phyloP scores from a whole-genome alignment of 2,329 filamentous ascomycete genomes.

The Fusarium phyllophilum region DNA sequence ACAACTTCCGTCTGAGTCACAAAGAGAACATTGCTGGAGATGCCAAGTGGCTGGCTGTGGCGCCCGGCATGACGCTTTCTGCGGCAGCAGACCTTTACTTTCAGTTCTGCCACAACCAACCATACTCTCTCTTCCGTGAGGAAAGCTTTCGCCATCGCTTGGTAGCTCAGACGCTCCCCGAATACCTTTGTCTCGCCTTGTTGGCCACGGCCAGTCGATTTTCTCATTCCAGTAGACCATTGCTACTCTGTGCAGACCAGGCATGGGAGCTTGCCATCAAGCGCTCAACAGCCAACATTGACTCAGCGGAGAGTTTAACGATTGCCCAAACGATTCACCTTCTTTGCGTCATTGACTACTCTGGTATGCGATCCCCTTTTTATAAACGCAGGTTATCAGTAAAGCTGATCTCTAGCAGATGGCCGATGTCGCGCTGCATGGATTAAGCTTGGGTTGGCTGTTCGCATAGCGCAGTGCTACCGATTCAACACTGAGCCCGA shows the following conservation, averaged over 20 bases:
- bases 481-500: background rate
- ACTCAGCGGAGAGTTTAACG: background rate
- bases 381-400: background rate
- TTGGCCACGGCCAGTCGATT: background rate
- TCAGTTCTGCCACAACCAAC: background rate
- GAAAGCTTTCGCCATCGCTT: background rate
- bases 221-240: background rate
- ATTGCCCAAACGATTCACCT: background rate
- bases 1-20: background rate
- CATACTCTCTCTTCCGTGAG: background rate
- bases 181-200: background rate
- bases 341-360: background rate
- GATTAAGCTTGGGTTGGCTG: background rate
- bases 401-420: background rate
- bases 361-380: background rate
- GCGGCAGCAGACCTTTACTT: background rate
- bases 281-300: background rate
- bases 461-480: background rate
- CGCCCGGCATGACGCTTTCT: background rate
- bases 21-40: background rate
- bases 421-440: background rate
- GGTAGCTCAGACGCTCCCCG: background rate
- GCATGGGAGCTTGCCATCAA: background rate
- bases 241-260: background rate
- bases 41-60: background rate